Percentiles rank a stretch among this genome's conserved stretches.
Conservation (phyloP, 169 alveolate species). For the Besnoitia besnoiti region DNA sequence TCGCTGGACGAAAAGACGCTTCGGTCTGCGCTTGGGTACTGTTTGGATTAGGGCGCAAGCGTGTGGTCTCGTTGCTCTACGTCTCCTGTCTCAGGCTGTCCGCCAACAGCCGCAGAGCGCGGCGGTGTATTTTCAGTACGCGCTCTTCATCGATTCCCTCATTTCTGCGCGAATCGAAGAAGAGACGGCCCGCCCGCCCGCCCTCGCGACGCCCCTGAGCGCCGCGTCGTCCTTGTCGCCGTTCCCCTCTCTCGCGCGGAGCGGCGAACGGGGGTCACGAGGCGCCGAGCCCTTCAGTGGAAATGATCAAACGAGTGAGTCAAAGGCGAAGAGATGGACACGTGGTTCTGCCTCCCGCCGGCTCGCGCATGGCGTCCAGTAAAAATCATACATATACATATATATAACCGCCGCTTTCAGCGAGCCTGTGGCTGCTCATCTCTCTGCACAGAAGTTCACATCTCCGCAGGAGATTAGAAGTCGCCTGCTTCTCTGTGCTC, state of each 20-base stretch:
- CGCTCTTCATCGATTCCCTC: slow-evolving; percentile 12
- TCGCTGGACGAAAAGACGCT: neutral
- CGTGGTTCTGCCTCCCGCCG: no score
- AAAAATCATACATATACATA: neutral
- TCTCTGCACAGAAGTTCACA: no score
- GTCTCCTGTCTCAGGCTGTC: slow-evolving; percentile 33
- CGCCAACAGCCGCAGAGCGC: neutral
- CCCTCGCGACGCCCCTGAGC: neutral
- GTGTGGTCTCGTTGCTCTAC: neutral
- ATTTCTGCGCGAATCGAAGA: slow-evolving; percentile 18
- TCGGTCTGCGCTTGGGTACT: neutral
- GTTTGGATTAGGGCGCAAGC: neutral
- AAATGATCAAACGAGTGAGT: neutral
- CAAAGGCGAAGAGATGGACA: neutral
- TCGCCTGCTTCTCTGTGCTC: no score
- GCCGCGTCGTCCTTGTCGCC: neutral
- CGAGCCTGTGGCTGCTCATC: no score
- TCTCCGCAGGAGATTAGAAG: no score
- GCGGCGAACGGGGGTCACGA: neutral
- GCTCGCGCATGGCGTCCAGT: no score
- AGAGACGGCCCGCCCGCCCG: slow-evolving; percentile 12
- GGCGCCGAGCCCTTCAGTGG: neutral
- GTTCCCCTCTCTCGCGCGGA: neutral
- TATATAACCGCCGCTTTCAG: no score
- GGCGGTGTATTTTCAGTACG: neutral